Conservation (phyloP, 192 early-diverging fungal species). For the Backusella macrospora region DNA sequence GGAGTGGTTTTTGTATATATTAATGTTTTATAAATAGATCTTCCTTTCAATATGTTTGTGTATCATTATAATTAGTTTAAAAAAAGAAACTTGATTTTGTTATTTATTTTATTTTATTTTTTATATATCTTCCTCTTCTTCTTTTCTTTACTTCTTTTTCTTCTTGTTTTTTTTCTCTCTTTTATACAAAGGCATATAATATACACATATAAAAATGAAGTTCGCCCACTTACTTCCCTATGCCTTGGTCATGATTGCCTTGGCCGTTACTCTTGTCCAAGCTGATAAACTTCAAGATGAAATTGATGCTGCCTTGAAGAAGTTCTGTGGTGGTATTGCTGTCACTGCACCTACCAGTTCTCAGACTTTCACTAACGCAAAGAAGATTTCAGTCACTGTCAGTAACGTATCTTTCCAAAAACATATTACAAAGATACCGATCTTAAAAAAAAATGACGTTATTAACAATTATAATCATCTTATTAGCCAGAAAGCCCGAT, state of each 20-base stretch:
- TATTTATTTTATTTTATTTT: neutral
- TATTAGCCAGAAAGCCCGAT: constrained; percentile 35
- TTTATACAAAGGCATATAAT: neutral
- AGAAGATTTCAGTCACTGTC: constrained; percentile 35
- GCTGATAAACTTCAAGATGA: constrained; percentile 36
- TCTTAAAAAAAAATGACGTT: neutral
- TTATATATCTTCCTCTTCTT: neutral
- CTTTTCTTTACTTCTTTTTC: constrained; percentile 4
- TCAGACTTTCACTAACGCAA: constrained; percentile 28
- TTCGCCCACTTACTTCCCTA: constrained; percentile 29
- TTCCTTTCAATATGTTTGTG: constrained; percentile 17
- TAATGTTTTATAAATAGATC: constrained; percentile 14
- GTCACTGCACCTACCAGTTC: constrained; percentile 28
- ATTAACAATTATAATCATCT: neutral
- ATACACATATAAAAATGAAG: constrained; percentile 30
- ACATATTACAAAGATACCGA: neutral
- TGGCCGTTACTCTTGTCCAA: constrained; percentile 24
- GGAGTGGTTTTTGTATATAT: constrained; percentile 10
- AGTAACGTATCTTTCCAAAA: constrained; percentile 28
- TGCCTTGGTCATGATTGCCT: constrained; percentile 7
- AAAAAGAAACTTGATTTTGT: constrained; percentile 11
- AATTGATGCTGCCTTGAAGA: constrained; percentile 38
- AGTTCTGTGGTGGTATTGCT: constrained; percentile 42
- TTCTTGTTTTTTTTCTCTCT: neutral
- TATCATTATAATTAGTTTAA: constrained; percentile 14